Evolutionary conservation across 2,329 filamentous ascomycete species (phyloP), one percentile per base, ranked within the genome.

Genomic region (Hymenoscyphus linearis): DNA sequence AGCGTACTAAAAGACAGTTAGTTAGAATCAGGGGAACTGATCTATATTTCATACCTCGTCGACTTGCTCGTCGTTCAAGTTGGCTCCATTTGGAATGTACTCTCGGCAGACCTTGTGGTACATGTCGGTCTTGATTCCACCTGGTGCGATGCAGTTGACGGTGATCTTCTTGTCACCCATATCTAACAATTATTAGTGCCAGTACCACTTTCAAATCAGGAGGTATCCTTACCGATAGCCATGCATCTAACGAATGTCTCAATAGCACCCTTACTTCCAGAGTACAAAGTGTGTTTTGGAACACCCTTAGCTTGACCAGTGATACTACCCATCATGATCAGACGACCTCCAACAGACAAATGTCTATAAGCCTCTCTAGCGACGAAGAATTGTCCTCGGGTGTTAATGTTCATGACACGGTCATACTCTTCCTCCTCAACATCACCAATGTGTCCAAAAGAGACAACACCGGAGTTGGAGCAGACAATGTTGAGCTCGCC

Each of bases 241-340:
- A 91, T 88, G 68, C 83, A 85, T 73, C 89, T 87, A 67, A 89
- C 87, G 75, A 91, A 90, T 12, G 87, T 87, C 75, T 91, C 89
- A 63, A 91, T 86, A 40, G 89, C 85, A 68, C 87, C 89, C 80
- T 92, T 92, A 74, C 81, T 85, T 14, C 85, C 88, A 25, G 88
- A 88, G 79, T 92, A 92, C 55, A 92, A 80, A 14, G 86, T 81
- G 73, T 91, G 88, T 71, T 85, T 84, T 63, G 86, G 85, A 18
- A 91, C 86, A 55, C 83, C 86, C 73, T 85, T 82, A 61, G 76
- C 88, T 78, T 88, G 75, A 73, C 87, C 75, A 0, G 87, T 87
- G 74, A 90, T 90, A 62, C 83, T 87, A 34, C 82, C 84, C 85
- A 89, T 91, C 66, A 92, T 79, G 74, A 92, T 87, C 68, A 93